Evolutionary conservation across 2,329 filamentous ascomycete genomes (phyloP), one percentile per base, ranked within the genome.

Genomic region (Lecanosticta acicola): DNA sequence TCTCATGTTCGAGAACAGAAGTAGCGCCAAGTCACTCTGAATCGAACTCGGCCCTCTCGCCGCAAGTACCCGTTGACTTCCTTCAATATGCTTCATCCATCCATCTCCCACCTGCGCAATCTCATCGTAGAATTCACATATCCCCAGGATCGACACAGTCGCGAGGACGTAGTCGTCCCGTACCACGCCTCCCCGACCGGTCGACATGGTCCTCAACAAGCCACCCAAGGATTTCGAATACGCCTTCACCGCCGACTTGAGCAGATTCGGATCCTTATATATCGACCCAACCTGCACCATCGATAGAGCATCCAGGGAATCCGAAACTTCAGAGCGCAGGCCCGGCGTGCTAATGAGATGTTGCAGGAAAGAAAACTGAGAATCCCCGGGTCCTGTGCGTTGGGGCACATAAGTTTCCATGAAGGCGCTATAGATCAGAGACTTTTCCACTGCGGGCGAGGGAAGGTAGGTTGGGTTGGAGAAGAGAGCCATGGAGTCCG

Each of bases 111-210:
- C 53, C 26, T 57, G 51, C n/a, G 53, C 46, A 19, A 65, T 61
- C 32, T 62, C 55, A 24, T 61, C 58, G 49, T 56, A 65, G 32
- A 64, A 57, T 41, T 62, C 61, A 41, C 62, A 65, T 4, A 50
- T 51, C 8, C 54, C 59, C 13, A 65, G 46, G 3, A 64, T 43
- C 9, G 51, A 56, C 16, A 58, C 58, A 4, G 62, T 59, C 8
- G 60, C 61, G 8, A 65, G 46, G 14, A 60, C 46, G 32, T 60
- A 58, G 39, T 65, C 61, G 10, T 59, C 57, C 7, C 45, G 39
- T 13, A 56, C 38, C 13, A 50, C 49, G 10, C 51, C 35, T n/a
- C 37, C 43, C 20, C 46, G 44, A 9, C 34, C 41, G 3, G 26
- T 47, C n/a, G 46, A 41, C 1, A 63, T 43, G 3, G 53, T 53